Evolutionary conservation across 2,329 filamentous ascomycete species (phyloP), one percentile per base, ranked within the genome.

Genomic region (Alternaria consortialis): DNA sequence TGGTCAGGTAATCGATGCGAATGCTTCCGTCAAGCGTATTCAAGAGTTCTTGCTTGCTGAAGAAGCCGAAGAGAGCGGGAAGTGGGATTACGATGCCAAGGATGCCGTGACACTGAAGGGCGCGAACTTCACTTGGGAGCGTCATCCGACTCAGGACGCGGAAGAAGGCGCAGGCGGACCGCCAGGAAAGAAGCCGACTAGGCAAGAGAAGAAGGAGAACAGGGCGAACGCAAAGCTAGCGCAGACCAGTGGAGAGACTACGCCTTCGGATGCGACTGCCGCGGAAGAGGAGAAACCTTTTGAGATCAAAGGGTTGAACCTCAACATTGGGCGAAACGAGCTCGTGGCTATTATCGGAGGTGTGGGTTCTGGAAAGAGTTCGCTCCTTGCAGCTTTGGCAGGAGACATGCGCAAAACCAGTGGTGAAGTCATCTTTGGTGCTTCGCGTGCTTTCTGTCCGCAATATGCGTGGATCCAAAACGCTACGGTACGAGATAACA

Each of bases 381-480:
- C 94, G 0, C 81, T 99, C 1, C 86, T 99, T 3, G 91, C 93
- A 34, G 93, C 94, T 0, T 81, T 99, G 46, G 94, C 94, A 1
- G 94, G 95, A 25, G 94, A 98, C 66, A 98, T 98, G 94, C 88
- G 93, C 44, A 91, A 90, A 76, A 96, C 91, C 0, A 82, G 80
- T 4, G 93, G 93, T 11, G 85, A 90, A 37, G 86, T 96, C 6
- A 85, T 87, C 0, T 86, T 95, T 68, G 92, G 94, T 40, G 92
- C 92, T 0, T 90, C 88, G 3, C 85, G 94, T 63, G 92, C 94
- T 0, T 97, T 97, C 72, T 98, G 95, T 67, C 94, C 94, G 0
- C 94, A 99, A 75, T 97, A 97, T 74, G 92, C 95, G 0, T 99
- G 95, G 95, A 97, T 99, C 50, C 94, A 98, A 75, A 98, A 98